These are phyloP conservation scores for Gelatoporia subvermispora DNA, from an alignment of 768 basidiomycete genomes.

Conservation along the genomic window DNA sequence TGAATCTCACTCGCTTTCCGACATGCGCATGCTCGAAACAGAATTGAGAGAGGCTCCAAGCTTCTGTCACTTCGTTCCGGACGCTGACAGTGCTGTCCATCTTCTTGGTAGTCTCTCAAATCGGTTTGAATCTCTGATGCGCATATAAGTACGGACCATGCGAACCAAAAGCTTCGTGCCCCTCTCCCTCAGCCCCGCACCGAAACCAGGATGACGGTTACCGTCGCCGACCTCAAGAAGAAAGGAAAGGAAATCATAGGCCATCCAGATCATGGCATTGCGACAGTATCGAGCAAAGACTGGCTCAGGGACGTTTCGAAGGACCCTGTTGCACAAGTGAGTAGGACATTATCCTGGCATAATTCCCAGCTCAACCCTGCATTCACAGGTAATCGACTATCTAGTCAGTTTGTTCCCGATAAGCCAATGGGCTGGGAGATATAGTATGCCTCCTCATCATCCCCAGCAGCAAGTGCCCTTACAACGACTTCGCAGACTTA, in stretches of 20 bases:
- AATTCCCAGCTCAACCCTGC: background rate
- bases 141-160: constrained; percentile 4
- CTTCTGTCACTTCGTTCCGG: too few species aligned
- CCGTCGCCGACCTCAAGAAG: constrained; percentile 31
- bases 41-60: too few species aligned
- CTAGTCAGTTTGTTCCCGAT: constrained; percentile 78
- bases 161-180: constrained; percentile 2
- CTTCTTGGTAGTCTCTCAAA: too few species aligned
- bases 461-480: background rate
- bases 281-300: constrained; percentile 52
- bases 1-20: too few species aligned
- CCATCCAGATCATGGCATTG: constrained; percentile 54
- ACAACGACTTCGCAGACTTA: constrained; percentile 20
- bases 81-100: too few species aligned
- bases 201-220: constrained; percentile 14
- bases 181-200: constrained; percentile 19
- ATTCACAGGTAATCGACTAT: constrained; percentile 52
- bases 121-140: too few species aligned
- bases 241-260: constrained; percentile 52
- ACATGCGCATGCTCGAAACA: too few species aligned
- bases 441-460: constrained; percentile 48
- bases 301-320: constrained; percentile 38
- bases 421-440: constrained; percentile 76
- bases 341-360: background rate
- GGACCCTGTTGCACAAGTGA: constrained; percentile 35